Evolutionary conservation across 2,329 filamentous ascomycete species (phyloP).

Genomic region (Colletotrichum costaricense): DNA sequence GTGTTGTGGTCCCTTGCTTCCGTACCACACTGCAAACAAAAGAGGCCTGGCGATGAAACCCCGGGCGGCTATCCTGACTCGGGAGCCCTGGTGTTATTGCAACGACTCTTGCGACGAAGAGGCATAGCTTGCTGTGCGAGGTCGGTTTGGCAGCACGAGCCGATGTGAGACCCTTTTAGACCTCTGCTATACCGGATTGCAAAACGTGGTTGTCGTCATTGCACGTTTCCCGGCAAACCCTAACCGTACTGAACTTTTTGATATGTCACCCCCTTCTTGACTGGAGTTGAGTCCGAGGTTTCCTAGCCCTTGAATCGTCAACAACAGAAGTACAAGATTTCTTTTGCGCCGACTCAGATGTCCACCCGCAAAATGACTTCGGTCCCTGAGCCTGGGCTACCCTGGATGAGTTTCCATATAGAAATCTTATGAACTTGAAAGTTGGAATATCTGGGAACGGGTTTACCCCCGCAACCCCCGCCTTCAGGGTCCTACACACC

Average conservation of each 20-base stretch:
- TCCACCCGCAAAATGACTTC: conserved; percentile 7
- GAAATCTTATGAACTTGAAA: conserved; percentile 7
- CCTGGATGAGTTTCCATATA: conserved; percentile 9
- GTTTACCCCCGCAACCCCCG: conserved; percentile 15
- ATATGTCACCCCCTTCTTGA: neutral
- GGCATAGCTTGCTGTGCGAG: neutral
- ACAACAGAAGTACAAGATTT: neutral
- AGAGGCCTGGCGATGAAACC: conserved; percentile 26
- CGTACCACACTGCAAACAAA: conserved; percentile 22
- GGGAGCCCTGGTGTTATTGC: neutral
- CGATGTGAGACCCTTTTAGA: conserved; percentile 10
- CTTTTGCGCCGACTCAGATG: conserved; percentile 1
- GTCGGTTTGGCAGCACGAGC: neutral
- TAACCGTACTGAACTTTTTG: neutral
- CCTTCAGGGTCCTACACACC: conserved; percentile 58
- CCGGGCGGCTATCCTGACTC: conserved; percentile 20
- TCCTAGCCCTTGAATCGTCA: neutral
- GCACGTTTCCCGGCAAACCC: conserved; percentile 22
- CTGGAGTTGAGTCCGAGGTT: neutral
- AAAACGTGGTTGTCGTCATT: conserved; percentile 34
- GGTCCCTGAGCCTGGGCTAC: neutral
- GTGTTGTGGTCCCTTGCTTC: neutral
- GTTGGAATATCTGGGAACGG: conserved; percentile 1
- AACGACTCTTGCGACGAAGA: neutral
- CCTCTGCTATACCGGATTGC: conserved; percentile 4